A percentile compares a stretch with the other conserved stretches of the same genome.
Conservation (phyloP, 1,284 basidiomycete genomes). For the Phylloporus sp. region DNA sequence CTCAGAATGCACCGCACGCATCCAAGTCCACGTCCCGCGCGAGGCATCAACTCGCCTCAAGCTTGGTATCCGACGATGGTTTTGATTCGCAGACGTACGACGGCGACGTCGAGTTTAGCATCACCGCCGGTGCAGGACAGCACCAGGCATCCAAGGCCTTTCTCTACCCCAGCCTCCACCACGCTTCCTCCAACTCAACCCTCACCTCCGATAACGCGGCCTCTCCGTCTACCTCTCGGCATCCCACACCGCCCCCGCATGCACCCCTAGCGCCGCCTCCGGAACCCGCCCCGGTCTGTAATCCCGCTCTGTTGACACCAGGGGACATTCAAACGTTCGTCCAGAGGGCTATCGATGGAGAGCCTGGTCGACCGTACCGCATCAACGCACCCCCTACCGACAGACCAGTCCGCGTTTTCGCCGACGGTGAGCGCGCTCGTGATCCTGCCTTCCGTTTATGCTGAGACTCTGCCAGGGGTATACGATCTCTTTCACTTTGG, state of each 20-base stretch:
- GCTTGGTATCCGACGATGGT: slow-evolving; percentile 68
- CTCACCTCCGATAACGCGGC: slow-evolving; percentile 44
- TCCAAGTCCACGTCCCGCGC: slow-evolving; percentile 36
- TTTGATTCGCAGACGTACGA: slow-evolving; percentile 88
- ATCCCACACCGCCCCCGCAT: slow-evolving; percentile 31
- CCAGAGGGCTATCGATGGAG: slow-evolving; percentile 68
- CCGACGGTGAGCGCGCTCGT: slow-evolving; percentile 68
- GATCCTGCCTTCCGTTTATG: neutral
- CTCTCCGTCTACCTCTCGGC: slow-evolving; percentile 35
- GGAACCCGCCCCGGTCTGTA: slow-evolving; percentile 51
- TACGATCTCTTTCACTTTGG: slow-evolving; percentile 97
- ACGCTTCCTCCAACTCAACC: slow-evolving; percentile 55
- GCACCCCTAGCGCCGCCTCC: slow-evolving; percentile 31
- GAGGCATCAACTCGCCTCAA: slow-evolving; percentile 59
- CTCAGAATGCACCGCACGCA: slow-evolving; percentile 32
- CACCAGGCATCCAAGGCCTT: slow-evolving; percentile 38
- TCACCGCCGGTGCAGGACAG: slow-evolving; percentile 55
- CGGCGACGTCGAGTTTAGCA: slow-evolving; percentile 84
- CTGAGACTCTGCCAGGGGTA: slow-evolving; percentile 60
- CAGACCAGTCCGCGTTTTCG: slow-evolving; percentile 90
- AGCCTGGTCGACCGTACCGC: slow-evolving; percentile 68
- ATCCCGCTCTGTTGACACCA: slow-evolving; percentile 65
- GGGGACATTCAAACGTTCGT: slow-evolving; percentile 79
- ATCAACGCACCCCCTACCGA: slow-evolving; percentile 83
- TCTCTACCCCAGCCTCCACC: slow-evolving; percentile 39